Conservation (phyloP, 805 yeast species). For the Spathaspora hagerdaliae region DNA sequence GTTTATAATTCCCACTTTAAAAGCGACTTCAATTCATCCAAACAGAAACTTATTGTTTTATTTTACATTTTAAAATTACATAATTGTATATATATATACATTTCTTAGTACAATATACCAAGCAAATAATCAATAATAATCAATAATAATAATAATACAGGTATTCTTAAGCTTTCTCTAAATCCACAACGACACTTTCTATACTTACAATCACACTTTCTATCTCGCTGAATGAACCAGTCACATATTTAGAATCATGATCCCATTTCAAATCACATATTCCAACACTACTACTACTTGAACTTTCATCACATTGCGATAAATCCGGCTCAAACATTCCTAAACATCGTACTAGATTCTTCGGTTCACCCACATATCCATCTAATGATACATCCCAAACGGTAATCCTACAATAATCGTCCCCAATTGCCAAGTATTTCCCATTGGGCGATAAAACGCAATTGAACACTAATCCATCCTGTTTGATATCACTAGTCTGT, state of each 20-base stretch:
- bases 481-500: conserved; percentile 11
- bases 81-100: neutral
- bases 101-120: neutral
- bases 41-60: too few species aligned
- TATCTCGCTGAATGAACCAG: conserved; percentile 32
- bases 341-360: conserved; percentile 20
- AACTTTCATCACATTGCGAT: conserved; percentile 6
- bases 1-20: neutral
- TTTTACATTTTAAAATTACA: neutral
- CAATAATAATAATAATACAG: neutral
- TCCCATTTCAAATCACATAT: conserved; percentile 40
- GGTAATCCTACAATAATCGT: conserved; percentile 55
- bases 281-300: conserved; percentile 15
- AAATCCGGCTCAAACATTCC: conserved; percentile 18
- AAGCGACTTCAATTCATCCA: too few species aligned
- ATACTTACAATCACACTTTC: conserved; percentile 24
- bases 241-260: conserved; percentile 17
- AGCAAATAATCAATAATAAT: too few species aligned
- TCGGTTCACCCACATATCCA: conserved; percentile 2
- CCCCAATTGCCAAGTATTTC: conserved; percentile 57
- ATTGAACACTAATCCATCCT: conserved; percentile 53
- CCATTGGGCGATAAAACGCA: conserved; percentile 51
- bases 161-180: neutral
- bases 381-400: conserved; percentile 43
- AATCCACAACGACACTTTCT: conserved; percentile 5